Evolutionary conservation across 345 rosid genomes (phyloP), one percentile per base, ranked within the genome.

Genomic region (Rhizophora mangle): DNA sequence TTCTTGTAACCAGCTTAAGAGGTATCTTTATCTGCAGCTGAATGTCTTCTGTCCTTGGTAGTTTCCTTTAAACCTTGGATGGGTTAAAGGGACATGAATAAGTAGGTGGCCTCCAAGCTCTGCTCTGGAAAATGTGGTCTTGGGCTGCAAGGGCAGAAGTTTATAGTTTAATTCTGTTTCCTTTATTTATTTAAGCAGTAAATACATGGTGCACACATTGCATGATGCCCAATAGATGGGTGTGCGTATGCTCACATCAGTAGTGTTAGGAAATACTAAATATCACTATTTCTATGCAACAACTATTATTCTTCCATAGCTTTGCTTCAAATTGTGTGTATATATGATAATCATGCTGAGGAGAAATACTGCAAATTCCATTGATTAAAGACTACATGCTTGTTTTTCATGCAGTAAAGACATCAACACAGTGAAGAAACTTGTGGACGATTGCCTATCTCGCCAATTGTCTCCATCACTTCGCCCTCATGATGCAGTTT

Each of bases 401-500:
- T 69, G 49, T 49, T 79, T 24, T 78, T 72, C 27, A 68, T 85
- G 79, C 98, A 90, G 98, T 85, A 90, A 92, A 85, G 99, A 96
- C 70, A 93, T 92, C 67, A 81, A 84, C 73, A 96, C 93, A 2
- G 98, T 92, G 64, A 96, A 92, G 84, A 92, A 86, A 73, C 97
- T 92, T 57, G 96, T 96, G 62, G 94, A 96, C 79, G 99, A 90
- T 68, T 90, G 97, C 73, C 80, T 92, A 69, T 90, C 95, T 66
- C 64, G 85, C 76, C 97, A 89, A 65, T 52, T 85, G 55, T 86
- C 99, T 39, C 88, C 97, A 64, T 90, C 96, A 29, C 87, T 89
- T 21, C 96, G 99, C 32, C 99, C 98, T 63, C 98, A 92, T 65
- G 97, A 92, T 84, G 97, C 93, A 43, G 98, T 96, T 79, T 92